A percentile compares a stretch with the other conserved stretches of the same genome.
Evolutionary conservation across 768 basidiomycete species (phyloP).

Genomic region (Coprinellus micaceus): DNA sequence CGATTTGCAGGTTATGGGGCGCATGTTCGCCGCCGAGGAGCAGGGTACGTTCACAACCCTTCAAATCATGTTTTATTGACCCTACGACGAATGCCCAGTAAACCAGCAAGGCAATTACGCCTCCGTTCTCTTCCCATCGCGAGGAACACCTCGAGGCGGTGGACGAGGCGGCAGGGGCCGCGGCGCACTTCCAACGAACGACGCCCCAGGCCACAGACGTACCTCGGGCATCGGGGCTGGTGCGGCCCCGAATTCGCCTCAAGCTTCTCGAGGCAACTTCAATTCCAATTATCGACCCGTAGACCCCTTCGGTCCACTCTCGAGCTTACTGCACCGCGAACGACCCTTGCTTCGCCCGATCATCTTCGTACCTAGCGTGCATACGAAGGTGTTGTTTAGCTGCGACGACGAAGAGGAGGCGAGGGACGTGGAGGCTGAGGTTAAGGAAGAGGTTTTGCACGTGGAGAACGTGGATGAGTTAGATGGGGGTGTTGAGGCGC

Average conservation of each 20-base stretch:
- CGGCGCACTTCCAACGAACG: constrained; percentile 10
- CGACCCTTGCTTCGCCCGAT: constrained; percentile 67
- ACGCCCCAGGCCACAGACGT: constrained; percentile 10
- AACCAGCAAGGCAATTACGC: constrained; percentile 6
- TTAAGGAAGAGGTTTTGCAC: background rate
- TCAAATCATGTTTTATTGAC: background rate
- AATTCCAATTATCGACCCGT: constrained; percentile 1
- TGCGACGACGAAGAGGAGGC: constrained; percentile 57
- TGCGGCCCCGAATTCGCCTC: constrained; percentile 10
- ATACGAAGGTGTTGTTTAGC: constrained; percentile 49
- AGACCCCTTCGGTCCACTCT: constrained; percentile 44
- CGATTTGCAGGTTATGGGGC: background rate
- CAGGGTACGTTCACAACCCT: background rate
- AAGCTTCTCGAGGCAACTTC: constrained; percentile 1
- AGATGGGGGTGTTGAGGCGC: constrained; percentile 41
- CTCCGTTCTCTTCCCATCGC: constrained; percentile 6
- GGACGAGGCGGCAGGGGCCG: constrained; percentile 15
- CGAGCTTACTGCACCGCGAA: constrained; percentile 50
- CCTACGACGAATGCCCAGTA: no score
- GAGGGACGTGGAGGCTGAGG: constrained; percentile 1
- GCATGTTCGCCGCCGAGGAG: constrained; percentile 3
- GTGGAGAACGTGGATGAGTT: constrained; percentile 19
- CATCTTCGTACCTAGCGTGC: constrained; percentile 59
- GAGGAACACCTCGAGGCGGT: background rate
- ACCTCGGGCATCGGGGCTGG: constrained; percentile 28